Conservation (phyloP, 352 stramenopile genomes). For the Pythium pectinolyticum region DNA sequence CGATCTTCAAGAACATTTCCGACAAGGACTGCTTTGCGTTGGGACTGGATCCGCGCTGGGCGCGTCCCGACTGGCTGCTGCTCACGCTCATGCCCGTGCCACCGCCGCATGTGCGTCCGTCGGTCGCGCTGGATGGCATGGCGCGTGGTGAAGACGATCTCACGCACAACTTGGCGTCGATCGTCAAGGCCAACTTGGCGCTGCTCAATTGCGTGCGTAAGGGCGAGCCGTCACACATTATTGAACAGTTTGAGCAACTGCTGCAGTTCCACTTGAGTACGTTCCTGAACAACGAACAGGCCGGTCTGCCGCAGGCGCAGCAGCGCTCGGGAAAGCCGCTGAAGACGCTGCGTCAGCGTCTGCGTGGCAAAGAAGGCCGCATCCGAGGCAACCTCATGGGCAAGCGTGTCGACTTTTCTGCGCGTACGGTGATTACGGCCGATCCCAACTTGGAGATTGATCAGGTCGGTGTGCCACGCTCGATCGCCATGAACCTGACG, state of each 20-base stretch:
- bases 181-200: constrained; percentile 98
- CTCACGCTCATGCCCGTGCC: constrained; percentile 98
- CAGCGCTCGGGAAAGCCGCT: constrained; percentile 97
- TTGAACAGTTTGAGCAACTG: constrained; percentile 92
- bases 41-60: constrained; percentile 94
- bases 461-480: constrained; percentile 97
- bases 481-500: constrained; percentile 98
- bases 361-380: constrained; percentile 97
- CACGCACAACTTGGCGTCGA: constrained; percentile 97
- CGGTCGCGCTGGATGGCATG: constrained; percentile 93
- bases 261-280: constrained; percentile 86
- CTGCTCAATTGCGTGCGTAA: constrained; percentile 95
- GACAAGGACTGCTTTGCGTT: constrained; percentile 95
- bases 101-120: constrained; percentile 97
- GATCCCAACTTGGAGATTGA: constrained; percentile 99
- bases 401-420: constrained; percentile 99
- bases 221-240: constrained; percentile 95
- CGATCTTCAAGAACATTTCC: constrained; percentile 97
- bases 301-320: constrained; percentile 94
- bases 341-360: constrained; percentile 96
- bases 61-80: constrained; percentile 98
- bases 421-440: constrained; percentile 99
- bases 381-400: constrained; percentile 99
- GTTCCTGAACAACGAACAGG: constrained; percentile 99
- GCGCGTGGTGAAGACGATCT: constrained; percentile 97